Percentiles rank a stretch among this genome's conserved stretches.
These are phyloP conservation scores for Lepidium aucheri DNA, from an alignment of 345 rosid genomes.

Conservation along the genomic window DNA sequence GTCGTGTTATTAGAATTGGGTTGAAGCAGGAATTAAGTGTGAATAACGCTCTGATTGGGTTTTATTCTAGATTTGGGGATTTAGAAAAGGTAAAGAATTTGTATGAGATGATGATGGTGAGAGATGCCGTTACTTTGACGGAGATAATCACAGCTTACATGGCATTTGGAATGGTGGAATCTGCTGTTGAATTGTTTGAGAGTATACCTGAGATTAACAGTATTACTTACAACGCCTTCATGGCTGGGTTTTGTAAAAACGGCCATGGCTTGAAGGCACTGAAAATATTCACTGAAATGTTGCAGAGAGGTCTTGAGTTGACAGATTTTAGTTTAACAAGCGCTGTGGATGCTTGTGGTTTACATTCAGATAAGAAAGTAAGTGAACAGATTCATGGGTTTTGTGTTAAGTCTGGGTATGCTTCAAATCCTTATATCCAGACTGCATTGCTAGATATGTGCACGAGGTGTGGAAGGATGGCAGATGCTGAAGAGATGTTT, in stretches of 20 bases:
- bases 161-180: constrained; percentile 57
- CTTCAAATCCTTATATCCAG: constrained; percentile 47
- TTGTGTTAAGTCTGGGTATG: constrained; percentile 50
- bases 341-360: constrained; percentile 56
- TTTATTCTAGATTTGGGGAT: constrained; percentile 48
- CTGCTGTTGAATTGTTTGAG: constrained; percentile 50
- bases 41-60: constrained; percentile 55
- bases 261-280: constrained; percentile 43
- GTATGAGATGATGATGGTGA: constrained; percentile 42
- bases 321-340: constrained; percentile 61
- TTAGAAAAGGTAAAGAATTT: constrained; percentile 35
- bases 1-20: constrained; percentile 48
- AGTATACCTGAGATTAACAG: constrained; percentile 56
- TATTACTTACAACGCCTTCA: constrained; percentile 56
- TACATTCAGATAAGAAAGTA: constrained; percentile 30
- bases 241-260: constrained; percentile 60
- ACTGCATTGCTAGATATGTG: constrained; percentile 77
- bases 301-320: constrained; percentile 45
- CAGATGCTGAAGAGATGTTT: constrained; percentile 64
- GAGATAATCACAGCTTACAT: constrained; percentile 56
- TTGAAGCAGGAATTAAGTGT: constrained; percentile 49
- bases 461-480: constrained; percentile 71
- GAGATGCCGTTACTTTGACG: constrained; percentile 62
- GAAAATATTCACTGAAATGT: constrained; percentile 44
- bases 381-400: constrained; percentile 78